Evolutionary conservation across 2,329 filamentous ascomycete species (phyloP), one percentile per base, ranked within the genome.

Genomic region (Cadophora sp.): DNA sequence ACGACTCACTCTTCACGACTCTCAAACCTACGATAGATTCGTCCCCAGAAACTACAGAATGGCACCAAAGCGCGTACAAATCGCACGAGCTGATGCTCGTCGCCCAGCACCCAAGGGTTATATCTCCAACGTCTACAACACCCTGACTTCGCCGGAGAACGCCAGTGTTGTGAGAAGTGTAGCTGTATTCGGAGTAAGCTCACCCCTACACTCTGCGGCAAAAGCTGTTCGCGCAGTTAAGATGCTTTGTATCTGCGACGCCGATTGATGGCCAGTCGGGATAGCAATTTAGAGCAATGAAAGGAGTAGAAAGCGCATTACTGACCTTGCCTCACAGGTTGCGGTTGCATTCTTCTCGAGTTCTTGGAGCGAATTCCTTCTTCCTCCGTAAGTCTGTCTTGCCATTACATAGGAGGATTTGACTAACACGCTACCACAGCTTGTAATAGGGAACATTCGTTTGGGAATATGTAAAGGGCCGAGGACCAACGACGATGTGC

Each of bases 331-430:
- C n/a, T 68, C 37, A 68, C 67, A 91, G 89, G 86, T 82, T 73
- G 89, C 88, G 53, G 85, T 92, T 64, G 85, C 88, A 46, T 89
- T 92, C 79, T 83, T 92, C 73, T 84, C 88, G 67, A 91, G 89
- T 81, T 86, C 87, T 65, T 89, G 88, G 83, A 86, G 87, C 79
- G 90, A 92, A 77, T 82, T 87, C 75, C 84, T 92, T 68, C 83
- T 92, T 72, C 89, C 90, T 79, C 87, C 88, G 86, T 88, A 80
- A 80, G 84, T 78, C 26, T 24, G 7, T 26, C 46, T 27, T 48
- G 50, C 51, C 55, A 8, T 27, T 26, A 12, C 31, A 14, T 8
- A 14, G 24, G 14, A 19, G 14, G 24, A 19, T 27, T n/a, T 19
- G 29, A 16, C 34, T 56, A 29, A 56, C 37, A n/a, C 29, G 31